phyloP scores from a whole-genome alignment of 2,329 filamentous ascomycete species.

The Fusarium xylarioides region DNA sequence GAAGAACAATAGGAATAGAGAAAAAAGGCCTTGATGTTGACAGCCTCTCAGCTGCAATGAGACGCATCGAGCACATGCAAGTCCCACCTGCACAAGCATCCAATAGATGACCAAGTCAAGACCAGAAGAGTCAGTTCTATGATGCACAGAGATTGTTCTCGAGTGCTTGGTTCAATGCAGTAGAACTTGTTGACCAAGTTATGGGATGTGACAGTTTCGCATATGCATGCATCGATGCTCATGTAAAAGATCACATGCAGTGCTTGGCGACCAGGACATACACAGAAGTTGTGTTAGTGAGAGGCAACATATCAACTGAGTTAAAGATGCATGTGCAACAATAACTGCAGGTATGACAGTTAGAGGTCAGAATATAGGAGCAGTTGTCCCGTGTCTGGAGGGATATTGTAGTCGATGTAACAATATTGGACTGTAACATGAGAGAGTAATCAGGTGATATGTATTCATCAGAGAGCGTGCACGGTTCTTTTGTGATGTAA shows the following conservation, averaged over 20 bases:
- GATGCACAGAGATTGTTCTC: neutral
- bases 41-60: neutral
- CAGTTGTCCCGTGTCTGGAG: neutral
- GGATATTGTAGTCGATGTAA: neutral
- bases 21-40: neutral
- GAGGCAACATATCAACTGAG: neutral
- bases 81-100: neutral
- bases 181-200: neutral
- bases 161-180: neutral
- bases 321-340: neutral
- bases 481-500: neutral
- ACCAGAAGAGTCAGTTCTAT: neutral
- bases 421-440: neutral
- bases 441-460: neutral
- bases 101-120: neutral
- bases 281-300: slow-evolving; percentile 2
- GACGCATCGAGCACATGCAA: neutral
- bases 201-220: neutral
- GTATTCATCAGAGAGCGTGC: neutral
- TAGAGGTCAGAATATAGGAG: neutral
- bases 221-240: neutral
- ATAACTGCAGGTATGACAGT: neutral
- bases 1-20: neutral
- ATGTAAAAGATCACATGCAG: neutral
- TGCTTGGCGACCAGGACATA: neutral